Conservation (phyloP, 305 asterid species). For the Fraxinus velutina region DNA sequence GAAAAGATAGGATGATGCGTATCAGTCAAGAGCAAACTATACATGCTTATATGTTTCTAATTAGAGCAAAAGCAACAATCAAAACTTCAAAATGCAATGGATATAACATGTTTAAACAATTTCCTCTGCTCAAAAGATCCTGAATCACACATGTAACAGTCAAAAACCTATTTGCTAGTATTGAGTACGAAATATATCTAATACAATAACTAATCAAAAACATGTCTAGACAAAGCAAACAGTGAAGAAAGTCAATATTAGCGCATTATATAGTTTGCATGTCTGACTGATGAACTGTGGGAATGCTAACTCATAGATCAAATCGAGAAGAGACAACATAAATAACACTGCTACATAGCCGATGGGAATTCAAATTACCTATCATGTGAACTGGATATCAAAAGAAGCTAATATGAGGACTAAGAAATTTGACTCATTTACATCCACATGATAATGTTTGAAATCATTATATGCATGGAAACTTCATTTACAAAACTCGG, state of each 20-base stretch:
- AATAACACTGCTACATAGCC: neutral
- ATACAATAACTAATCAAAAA: neutral
- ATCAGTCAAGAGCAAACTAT: neutral
- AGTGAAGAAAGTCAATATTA: neutral
- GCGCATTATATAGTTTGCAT: neutral
- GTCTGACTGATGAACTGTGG: neutral
- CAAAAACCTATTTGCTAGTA: neutral
- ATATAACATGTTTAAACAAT: neutral
- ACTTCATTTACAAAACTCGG: neutral
- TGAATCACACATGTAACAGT: neutral
- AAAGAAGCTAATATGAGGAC: neutral
- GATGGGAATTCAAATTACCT: neutral
- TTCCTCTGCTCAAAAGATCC: neutral
- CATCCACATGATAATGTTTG: neutral
- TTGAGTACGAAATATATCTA: neutral
- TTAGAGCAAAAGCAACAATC: neutral
- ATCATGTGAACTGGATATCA: neutral
- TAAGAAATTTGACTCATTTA: neutral
- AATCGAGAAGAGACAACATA: neutral
- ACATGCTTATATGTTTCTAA: neutral
- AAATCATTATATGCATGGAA: neutral
- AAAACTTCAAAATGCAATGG: neutral
- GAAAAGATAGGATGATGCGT: conserved; percentile 14
- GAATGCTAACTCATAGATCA: neutral
- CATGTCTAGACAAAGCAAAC: neutral